Base-by-base conservation (phyloP, 2,329 filamentous ascomycete species). In the Phaeosphaeria sp. region DNA sequence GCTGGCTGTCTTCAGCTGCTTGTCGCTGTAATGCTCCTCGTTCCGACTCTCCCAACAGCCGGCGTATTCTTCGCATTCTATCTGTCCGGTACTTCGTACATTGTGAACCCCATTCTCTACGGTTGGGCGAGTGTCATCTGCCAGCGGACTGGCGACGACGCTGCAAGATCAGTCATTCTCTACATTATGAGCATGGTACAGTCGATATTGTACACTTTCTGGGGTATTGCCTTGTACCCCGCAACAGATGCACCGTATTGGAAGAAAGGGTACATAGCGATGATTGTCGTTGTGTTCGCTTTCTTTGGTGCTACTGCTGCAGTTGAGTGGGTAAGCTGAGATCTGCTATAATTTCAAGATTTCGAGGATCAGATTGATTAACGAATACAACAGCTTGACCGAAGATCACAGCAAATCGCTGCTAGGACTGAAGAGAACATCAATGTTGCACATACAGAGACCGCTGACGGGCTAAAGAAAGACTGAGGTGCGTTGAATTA, bases 171-270 rank as follows among this genome's bases (percentile, higher is more conserved):
- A 11, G 72, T 82, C 2, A 77, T 77, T 0, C 59, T 82, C 0
- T 78, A 76, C 42, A 71, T 72, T 0, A 81, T 82, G 78, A 80
- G 78, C 11, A 75, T 77, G 22, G 72, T 74, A 2, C 74, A 76
- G 15, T 75, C 74, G 43, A 66, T 77, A 0, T 56, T 82, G 24
- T 82, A 79, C 58, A 81, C 80, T 0, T 81, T 81, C 49, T 82
- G 80, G 80, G 80, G 79, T 0, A 79, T 82, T 5, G 65, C 72
- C 0, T 60, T 82, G 7, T 82, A 81, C 39, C 69, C 77, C 13
- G 79, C 78, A 0, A 73, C 71, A 5, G 77, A 82, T 56, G 79
- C 78, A 0, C 79, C 79, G 2, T 81, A 81, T 51, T 81, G 80
- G 72, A 71, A 66, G 47, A 78, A 77, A 49, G 77, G 77, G 0